Base-by-base conservation (phyloP, 306 rosid genomes). In the Styphnolobium japonicum region DNA sequence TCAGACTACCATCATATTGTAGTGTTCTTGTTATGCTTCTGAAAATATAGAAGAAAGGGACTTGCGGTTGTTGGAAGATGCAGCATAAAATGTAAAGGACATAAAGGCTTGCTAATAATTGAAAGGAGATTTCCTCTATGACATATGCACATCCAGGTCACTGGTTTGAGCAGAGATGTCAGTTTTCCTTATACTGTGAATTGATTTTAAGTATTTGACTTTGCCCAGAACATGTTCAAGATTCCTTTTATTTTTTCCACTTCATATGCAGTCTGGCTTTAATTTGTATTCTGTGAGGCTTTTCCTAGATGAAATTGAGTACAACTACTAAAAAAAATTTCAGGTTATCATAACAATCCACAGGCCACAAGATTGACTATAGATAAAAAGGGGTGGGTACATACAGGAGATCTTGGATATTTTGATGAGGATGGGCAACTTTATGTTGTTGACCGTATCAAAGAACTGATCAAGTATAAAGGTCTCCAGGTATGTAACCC, bases 391-490 rank as follows among this genome's bases (percentile, higher is more conserved):
- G 96, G 96, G 27, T 92, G 97, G 97, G 88, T 90, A 37, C 97
- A 89, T 82, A 89, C 97, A 0, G 97, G 97, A 71, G 97, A 92
- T 87, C 88, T 92, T 22, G 97, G 95, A 85, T 93, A 91, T 79
- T 87, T 93, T 71, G 91, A 93, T 80, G 97, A 86, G 78, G 76
- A 76, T 0, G 97, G 97, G 12, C 79, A 82, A 22, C 92, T 93
- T 63, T 93, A 45, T 85, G 88, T 93, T 22, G 93, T 93, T 61
- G 98, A 93, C 64, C 87, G 98, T 66, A 87, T 93, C 49, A 93
- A 93, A 83, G 98, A 93, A 87, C 90, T 93, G 78, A 93, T 93
- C 73, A 93, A 93, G 83, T 93, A 85, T 75, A 91, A 91, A 87
- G 98, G 97, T 23, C 87, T 84, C 75, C 98, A 93, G 93, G 98